These are phyloP conservation scores for Pelargonium cotyledonis DNA, from an alignment of 441 rosid genomes.

Conservation along the genomic window DNA sequence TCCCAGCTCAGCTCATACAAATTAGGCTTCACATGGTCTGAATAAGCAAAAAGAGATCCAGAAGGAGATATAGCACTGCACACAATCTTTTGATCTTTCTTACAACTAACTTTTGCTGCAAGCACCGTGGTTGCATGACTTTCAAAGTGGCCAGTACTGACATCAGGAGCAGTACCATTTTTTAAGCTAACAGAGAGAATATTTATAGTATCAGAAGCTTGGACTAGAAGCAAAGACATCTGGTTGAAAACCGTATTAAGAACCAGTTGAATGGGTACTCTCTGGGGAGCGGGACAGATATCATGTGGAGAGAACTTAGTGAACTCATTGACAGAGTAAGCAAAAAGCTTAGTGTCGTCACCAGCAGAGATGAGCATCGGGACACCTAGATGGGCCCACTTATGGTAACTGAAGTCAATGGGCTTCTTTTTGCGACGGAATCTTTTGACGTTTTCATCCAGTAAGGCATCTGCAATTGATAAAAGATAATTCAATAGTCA, in stretches of 20 bases:
- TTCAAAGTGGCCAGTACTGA: neutral
- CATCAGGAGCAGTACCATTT: slow-evolving; percentile 20
- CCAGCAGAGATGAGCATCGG: slow-evolving; percentile 97
- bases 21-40: slow-evolving; percentile 61
- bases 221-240: slow-evolving; percentile 71
- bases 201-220: slow-evolving; percentile 56
- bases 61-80: slow-evolving; percentile 77
- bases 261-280: slow-evolving; percentile 70
- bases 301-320: slow-evolving; percentile 89
- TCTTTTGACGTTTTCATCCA: slow-evolving; percentile 45
- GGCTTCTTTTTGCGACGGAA: slow-evolving; percentile 48
- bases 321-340: slow-evolving; percentile 78
- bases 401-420: slow-evolving; percentile 53
- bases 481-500: slow-evolving; percentile 15
- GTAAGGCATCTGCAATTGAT: slow-evolving; percentile 44
- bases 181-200: slow-evolving; percentile 50
- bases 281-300: slow-evolving; percentile 95
- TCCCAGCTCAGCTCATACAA: slow-evolving; percentile 60
- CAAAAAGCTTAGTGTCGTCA: slow-evolving; percentile 91
- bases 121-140: slow-evolving; percentile 45
- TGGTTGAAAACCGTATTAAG: slow-evolving; percentile 45
- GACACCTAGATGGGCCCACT: slow-evolving; percentile 84
- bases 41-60: slow-evolving; percentile 71
- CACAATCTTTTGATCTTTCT: slow-evolving; percentile 60
- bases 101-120: slow-evolving; percentile 68